Evolutionary conservation across 2,329 filamentous ascomycete species (phyloP).

Genomic region (Scedosporium aurantiacum): DNA sequence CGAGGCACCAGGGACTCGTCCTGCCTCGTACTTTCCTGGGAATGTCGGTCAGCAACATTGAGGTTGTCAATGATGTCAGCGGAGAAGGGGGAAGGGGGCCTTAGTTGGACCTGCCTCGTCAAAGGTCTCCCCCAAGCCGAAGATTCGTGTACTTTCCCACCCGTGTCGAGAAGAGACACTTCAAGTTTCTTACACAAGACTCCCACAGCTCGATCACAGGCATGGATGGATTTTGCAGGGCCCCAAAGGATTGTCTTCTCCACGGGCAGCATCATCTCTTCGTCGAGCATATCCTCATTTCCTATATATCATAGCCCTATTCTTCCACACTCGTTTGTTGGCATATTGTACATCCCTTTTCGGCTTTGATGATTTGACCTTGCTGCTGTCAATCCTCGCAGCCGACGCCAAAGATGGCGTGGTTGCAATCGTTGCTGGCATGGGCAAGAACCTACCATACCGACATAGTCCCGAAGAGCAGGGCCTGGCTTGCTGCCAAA

Average conservation of each 20-base stretch:
- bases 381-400: neutral
- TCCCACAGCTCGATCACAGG: too few species aligned
- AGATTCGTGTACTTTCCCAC: too few species aligned
- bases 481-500: neutral
- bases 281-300: neutral
- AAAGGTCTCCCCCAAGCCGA: too few species aligned
- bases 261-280: too few species aligned
- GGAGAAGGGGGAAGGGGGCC: too few species aligned
- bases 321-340: neutral
- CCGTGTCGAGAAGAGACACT: too few species aligned
- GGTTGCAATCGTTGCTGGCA: slow-evolving; percentile 1
- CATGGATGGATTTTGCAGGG: too few species aligned
- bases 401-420: neutral
- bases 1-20: neutral
- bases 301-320: neutral
- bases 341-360: neutral
- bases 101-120: too few species aligned
- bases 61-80: too few species aligned
- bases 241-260: too few species aligned
- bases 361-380: neutral
- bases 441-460: neutral
- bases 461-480: neutral
- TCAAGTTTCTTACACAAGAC: too few species aligned
- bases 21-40: neutral
- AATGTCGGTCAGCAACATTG: too few species aligned